These are phyloP conservation scores for Solanum ahanhuiri DNA, from an alignment of 257 asterid species.

Conservation along the genomic window DNA sequence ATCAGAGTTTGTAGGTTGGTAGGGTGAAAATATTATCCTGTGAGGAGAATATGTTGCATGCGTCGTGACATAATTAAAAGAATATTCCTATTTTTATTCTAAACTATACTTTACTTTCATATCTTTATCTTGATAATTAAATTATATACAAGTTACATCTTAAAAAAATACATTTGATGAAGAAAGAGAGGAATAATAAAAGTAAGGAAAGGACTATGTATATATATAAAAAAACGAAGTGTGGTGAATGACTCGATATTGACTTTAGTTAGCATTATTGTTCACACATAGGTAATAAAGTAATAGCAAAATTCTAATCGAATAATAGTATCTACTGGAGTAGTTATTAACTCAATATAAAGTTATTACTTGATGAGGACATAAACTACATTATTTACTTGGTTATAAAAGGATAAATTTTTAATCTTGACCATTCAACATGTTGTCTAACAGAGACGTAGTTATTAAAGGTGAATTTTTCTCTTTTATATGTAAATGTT, in stretches of 20 bases:
- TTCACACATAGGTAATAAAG: not conserved
- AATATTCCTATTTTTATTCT: conserved; percentile 14
- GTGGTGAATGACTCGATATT: not conserved
- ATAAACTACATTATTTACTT: not conserved
- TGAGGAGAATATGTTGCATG: conserved; percentile 11
- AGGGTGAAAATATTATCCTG: conserved; percentile 20
- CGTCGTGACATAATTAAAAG: not conserved
- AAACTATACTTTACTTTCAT: not conserved
- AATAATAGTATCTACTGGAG: not conserved
- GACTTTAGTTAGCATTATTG: not conserved
- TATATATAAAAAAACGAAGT: not conserved
- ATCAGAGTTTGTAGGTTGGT: conserved; percentile 16
- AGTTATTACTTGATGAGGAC: not conserved
- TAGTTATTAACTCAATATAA: too few relatives aligned
- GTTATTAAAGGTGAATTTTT: not conserved
- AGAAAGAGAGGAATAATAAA: not conserved
- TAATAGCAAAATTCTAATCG: not conserved
- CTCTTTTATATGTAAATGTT: not conserved
- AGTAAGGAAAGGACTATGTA: not conserved
- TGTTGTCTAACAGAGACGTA: not conserved
- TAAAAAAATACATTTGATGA: not conserved
- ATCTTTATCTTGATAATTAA: not conserved
- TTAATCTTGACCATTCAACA: not conserved
- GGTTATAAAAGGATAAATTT: not conserved
- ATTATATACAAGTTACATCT: not conserved